Evolutionary conservation across 1,284 basidiomycete genomes (phyloP), one percentile per base, ranked within the genome.

Genomic region (Testicularia cyperi): DNA sequence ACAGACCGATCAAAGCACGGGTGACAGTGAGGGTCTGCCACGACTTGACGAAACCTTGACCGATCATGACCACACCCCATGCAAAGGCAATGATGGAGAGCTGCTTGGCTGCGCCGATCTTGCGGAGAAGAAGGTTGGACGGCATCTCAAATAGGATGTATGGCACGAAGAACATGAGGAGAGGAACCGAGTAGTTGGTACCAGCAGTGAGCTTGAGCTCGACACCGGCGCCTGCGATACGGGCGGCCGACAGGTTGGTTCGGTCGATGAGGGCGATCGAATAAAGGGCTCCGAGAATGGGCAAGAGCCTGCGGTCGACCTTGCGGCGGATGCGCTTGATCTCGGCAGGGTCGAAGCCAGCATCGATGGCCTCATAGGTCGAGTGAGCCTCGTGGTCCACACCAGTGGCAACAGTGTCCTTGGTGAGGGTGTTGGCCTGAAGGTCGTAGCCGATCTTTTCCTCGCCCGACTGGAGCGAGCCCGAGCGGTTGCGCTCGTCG

Each of bases 1-100:
- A 70, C 10, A 67, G 38, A 38, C 69, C 80, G 27, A 80, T 65
- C 2, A 80, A 52, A 6, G 77, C 71, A 28, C 80, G 75, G 27
- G 77, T 74, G 30, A 70, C 78, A 7, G 75, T 72, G 15, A 81
- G 69, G 26, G 52, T 49, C 20, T 66, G 54, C 54, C 58, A 49
- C 19, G 46, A 38, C 26, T 64, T 42, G 44, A 68, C 57, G 42
- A 67, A 67, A 22, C 54, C 65, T 31, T 61, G 56, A 20, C 71
- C 72, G n/a, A 79, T 40, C 75, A 78, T 78, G 41, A 78, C 64
- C 5, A 77, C 44, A 22, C 79, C 79, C 75, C 78, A 80, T 30
- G 67, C 53, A 32, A 74, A 56, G 16, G 66, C 72, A 33, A 77
- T 74, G 38, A 64, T 30, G 13, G 68, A 56, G 8, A 78, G 62